Base-by-base conservation (phyloP, 2,329 filamentous ascomycete genomes). In the Talaromyces sp. region DNA sequence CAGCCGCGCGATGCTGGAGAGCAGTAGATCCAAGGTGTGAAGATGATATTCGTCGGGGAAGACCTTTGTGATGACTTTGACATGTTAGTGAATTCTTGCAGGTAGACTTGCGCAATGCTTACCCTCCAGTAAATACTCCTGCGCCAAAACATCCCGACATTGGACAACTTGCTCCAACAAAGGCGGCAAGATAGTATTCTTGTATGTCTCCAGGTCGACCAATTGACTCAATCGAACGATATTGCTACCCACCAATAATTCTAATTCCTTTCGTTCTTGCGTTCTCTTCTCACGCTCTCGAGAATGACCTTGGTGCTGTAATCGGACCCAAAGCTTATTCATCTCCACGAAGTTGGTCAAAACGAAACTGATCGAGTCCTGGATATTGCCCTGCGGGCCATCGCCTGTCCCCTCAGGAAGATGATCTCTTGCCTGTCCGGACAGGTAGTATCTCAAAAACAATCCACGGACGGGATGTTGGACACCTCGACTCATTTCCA, bases 321-420 rank as follows among this genome's bases (percentile, higher is more conserved):
- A 81, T 48, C 95, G 88, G 66, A 99, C 95, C 95, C 95, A 99
- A 37, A 99, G 84, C 83, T 99, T 99, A 80, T 99, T 99, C 95
- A 99, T 99, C 79, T 99, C 95, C 69, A 99, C 95, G 73, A 99
- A 99, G 72, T 99, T 99, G 65, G 95, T 99, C 72, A 99, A 81
- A 61, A 98, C 89, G 74, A 99, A 99, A 80, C 92, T 97, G 79
- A 99, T 96, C 39, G 93, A 97, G 78, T 99, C 95, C 76, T 96
- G 92, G 56, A 98, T 81, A 71, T 97, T 98, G 58, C 95, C 95
- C 76, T 98, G 93, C 1, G 93, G 92, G 0, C 95, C 95, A 64
- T 98, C 93, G 57, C 92, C 86, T 65, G 87, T 88, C 55, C 91
- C 91, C 1, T 85, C 86, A 0, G 95, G 95, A 58, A 99, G 82